phyloP scores from a whole-genome alignment of 352 stramenopile species.

The Thalassiosira hispida region DNA sequence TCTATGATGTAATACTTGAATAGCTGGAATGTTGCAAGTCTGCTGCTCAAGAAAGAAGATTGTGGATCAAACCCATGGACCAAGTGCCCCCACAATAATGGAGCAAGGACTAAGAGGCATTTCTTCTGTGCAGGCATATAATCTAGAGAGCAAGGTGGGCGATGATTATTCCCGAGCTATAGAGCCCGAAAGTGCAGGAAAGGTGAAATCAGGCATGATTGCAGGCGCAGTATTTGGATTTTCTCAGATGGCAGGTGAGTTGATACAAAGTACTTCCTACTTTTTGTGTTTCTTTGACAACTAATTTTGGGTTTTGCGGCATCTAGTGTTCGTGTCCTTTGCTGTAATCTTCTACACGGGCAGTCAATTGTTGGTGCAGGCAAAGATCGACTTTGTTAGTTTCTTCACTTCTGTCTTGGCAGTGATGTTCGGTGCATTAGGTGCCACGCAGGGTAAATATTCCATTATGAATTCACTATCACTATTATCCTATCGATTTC shows the following conservation, averaged over 20 bases:
- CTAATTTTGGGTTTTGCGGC: conserved; percentile 7
- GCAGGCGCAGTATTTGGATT: conserved; percentile 52
- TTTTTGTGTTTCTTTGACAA: conserved; percentile 4
- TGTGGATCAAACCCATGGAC: conserved; percentile 57
- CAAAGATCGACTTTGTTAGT: conserved; percentile 22
- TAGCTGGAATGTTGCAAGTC: conserved; percentile 53
- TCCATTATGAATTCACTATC: neutral
- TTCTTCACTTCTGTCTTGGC: conserved; percentile 51
- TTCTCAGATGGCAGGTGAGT: conserved; percentile 43
- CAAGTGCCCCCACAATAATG: conserved; percentile 44
- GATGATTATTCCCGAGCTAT: conserved; percentile 49
- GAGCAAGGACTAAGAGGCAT: conserved; percentile 52
- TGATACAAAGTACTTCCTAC: neutral
- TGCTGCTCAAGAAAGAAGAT: conserved; percentile 63
- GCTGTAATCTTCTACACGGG: conserved; percentile 56
- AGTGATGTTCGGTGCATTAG: conserved; percentile 57
- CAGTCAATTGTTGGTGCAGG: conserved; percentile 26
- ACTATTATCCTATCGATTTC: too few species aligned
- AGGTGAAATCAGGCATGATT: conserved; percentile 51
- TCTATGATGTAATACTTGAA: too few species aligned
- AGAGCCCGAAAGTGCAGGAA: conserved; percentile 30
- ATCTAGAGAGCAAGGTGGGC: conserved; percentile 51
- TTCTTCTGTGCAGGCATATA: conserved; percentile 55
- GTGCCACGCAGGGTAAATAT: conserved; percentile 20
- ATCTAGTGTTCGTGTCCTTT: conserved; percentile 55